Evolutionary conservation across 495 filamentous ascomycete species (phyloP).

Genomic region (Penicillium pulvis): DNA sequence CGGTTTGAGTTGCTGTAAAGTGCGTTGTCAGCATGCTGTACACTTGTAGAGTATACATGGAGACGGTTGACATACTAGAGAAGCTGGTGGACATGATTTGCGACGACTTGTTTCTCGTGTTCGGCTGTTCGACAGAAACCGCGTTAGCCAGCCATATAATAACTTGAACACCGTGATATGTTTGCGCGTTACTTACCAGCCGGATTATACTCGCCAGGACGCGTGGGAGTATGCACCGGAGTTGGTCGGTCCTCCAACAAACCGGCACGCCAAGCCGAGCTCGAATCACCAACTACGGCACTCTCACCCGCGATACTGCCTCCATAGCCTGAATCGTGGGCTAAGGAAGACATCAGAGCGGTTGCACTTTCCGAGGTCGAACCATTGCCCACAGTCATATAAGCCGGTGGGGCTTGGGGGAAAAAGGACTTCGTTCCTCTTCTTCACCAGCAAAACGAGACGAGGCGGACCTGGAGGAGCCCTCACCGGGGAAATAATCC

Average conservation of each 20-base stretch:
- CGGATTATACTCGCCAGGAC: constrained; percentile 50
- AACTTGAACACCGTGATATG: neutral
- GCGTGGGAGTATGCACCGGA: constrained; percentile 57
- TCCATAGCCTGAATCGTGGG: constrained; percentile 90
- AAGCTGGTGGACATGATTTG: constrained; percentile 73
- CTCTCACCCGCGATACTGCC: constrained; percentile 65
- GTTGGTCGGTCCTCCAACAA: constrained; percentile 68
- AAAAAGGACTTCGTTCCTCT: constrained; percentile 33
- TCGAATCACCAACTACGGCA: constrained; percentile 46
- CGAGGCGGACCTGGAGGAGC: constrained; percentile 43
- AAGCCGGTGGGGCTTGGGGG: constrained; percentile 55
- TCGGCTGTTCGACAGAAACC: constrained; percentile 41
- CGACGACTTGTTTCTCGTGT: constrained; percentile 60
- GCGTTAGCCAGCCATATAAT: neutral
- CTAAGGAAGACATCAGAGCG: constrained; percentile 67
- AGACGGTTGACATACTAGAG: constrained; percentile 53
- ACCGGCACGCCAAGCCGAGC: constrained; percentile 55
- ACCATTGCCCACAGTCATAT: constrained; percentile 87
- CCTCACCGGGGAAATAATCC: constrained; percentile 60
- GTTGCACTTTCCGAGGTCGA: constrained; percentile 74
- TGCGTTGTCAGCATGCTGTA: constrained; percentile 21
- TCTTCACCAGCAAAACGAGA: constrained; percentile 38
- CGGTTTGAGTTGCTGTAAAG: constrained; percentile 83
- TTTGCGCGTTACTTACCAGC: constrained; percentile 30
- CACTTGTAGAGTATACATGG: neutral